These are phyloP conservation scores for Pseudogymnoascus sp. DNA, from an alignment of 2,329 filamentous ascomycete genomes.

Conservation along the genomic window DNA sequence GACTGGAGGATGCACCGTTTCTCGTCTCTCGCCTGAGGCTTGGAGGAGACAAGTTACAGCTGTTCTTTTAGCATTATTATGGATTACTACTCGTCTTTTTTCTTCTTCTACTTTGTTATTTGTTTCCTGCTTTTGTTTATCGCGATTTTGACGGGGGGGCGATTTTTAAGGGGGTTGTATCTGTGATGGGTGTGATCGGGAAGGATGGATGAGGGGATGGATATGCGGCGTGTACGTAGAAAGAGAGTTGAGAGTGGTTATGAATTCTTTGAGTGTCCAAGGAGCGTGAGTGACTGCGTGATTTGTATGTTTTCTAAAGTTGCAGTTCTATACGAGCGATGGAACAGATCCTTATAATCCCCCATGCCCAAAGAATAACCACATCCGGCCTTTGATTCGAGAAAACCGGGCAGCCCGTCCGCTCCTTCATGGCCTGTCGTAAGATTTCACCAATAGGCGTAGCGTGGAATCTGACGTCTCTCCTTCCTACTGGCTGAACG, in stretches of 20 bases:
- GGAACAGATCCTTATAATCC: background rate
- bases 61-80: background rate
- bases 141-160: background rate
- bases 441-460: no score
- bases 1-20: background rate
- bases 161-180: background rate
- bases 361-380: no score
- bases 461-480: no score
- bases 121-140: background rate
- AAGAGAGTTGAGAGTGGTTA: background rate
- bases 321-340: background rate
- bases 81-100: background rate
- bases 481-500: no score
- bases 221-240: conserved; percentile 3
- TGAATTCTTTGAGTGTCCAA: no score
- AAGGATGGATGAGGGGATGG: background rate
- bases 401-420: no score
- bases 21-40: background rate
- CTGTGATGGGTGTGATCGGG: background rate
- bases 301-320: background rate
- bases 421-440: no score
- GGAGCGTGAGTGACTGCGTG: background rate
- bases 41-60: background rate
- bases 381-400: no score
- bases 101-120: background rate